Conservation (phyloP, 352 stramenopile genomes). For the Aphanomyces invadans region DNA sequence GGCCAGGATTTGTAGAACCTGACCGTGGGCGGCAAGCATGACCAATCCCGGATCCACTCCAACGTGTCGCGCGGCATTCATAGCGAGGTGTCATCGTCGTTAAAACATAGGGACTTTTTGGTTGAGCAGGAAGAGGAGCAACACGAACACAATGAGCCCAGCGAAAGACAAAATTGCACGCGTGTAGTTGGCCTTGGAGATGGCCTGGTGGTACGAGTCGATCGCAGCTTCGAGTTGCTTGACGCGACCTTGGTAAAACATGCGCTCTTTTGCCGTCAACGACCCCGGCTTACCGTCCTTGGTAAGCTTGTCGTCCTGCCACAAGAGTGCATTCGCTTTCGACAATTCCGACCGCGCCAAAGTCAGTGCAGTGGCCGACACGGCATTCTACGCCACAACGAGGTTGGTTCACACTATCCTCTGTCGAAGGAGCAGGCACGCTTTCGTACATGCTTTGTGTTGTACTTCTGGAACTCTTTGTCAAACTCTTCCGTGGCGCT, state of each 20-base stretch:
- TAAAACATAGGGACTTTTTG: conserved; percentile 17
- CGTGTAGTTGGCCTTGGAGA: conserved; percentile 71
- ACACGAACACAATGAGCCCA: conserved; percentile 18
- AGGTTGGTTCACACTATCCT: no score
- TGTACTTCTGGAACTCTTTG: conserved; percentile 80
- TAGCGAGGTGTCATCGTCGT: neutral
- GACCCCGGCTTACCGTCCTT: conserved; percentile 60
- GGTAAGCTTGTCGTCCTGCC: conserved; percentile 80
- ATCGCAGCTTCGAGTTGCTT: conserved; percentile 58
- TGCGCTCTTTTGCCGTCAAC: conserved; percentile 44
- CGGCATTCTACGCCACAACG: conserved; percentile 10
- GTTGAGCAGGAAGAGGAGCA: conserved; percentile 21
- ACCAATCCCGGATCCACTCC: neutral
- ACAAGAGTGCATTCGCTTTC: conserved; percentile 70
- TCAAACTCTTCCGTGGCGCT: conserved; percentile 64
- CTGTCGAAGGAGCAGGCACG: no score
- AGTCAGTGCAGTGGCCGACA: conserved; percentile 38
- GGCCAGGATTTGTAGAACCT: no score
- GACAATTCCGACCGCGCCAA: conserved; percentile 72
- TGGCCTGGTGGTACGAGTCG: conserved; percentile 64
- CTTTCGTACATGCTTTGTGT: conserved; percentile 56
- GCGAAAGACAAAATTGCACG: conserved; percentile 18
- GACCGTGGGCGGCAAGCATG: conserved; percentile 4
- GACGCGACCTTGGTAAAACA: conserved; percentile 64
- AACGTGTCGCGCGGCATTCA: neutral